Evolutionary conservation across 2,329 filamentous ascomycete genomes (phyloP), one percentile per base, ranked within the genome.

Genomic region (Phialophora chinensis): DNA sequence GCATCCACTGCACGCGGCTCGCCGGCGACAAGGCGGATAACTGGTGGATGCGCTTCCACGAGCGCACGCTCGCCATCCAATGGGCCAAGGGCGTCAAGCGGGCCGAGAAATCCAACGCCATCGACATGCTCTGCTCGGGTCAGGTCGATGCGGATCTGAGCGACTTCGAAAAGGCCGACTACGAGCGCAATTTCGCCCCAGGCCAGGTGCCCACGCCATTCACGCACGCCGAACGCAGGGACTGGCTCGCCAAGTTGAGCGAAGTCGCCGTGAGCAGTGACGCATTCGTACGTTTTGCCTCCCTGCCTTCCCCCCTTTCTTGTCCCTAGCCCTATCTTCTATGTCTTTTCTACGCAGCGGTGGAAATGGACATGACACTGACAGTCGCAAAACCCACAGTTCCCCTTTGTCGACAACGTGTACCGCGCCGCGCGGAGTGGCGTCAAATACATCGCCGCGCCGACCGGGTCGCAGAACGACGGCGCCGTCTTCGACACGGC

Each of bases 31-130:
- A 99, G 86, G 92, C 93, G 57, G 95, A 99, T 81, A 97, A 96
- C 85, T 98, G 94, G 94, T 99, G 94, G 95, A 91, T 99, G 85
- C 91, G 95, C 75, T 98, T 98, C 88, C 91, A 97, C 84, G 90
- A 92, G 73, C 90, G 92, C 61, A 91, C 95, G 12, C 86, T 98
- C 58, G 85, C 84, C 76, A 90, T 99, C 78, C 91, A 94, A 84
- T 99, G 93, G 92, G 97, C 97, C 87, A 94, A 95, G 83, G 94
- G 95, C 74, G 92, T 91, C 77, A 98, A 98, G 88, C 89, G 95
- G 65, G 87, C 95, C 55, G 94, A 97, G 79, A 99, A 98, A 88
- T 96, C 91, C 84, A 99, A 99, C 79, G 94, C 93, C 71, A 97
- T 98, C 76, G 95, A 98, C 78, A 85, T 98, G 76, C 88, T 98